Percentiles rank a stretch among this genome's conserved stretches.
Conservation (phyloP, 805 yeast genomes). For the Saccharomycopsis fermentans region DNA sequence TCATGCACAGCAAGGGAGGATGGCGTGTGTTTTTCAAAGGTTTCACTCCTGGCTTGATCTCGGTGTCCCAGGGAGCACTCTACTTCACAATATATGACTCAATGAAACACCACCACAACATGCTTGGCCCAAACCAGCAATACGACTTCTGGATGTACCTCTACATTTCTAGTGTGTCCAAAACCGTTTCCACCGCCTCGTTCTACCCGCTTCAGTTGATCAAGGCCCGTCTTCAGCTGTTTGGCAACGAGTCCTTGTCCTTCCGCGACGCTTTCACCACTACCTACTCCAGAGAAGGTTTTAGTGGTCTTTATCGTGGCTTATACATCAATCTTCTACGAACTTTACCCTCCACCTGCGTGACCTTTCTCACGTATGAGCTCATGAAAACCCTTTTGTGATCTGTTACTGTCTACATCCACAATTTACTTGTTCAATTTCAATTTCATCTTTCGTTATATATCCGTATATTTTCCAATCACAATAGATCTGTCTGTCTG, state of each 20-base stretch:
- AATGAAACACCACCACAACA: slow-evolving; percentile 36
- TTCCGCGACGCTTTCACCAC: neutral
- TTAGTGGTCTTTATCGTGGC: slow-evolving; percentile 74
- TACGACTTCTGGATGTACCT: slow-evolving; percentile 50
- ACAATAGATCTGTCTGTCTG: too few species aligned
- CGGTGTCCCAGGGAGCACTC: slow-evolving; percentile 81
- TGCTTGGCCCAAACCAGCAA: slow-evolving; percentile 12
- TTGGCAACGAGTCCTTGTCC: neutral
- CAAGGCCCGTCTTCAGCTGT: slow-evolving; percentile 57
- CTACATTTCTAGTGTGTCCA: slow-evolving; percentile 56
- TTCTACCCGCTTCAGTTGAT: slow-evolving; percentile 83
- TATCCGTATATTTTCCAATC: too few species aligned
- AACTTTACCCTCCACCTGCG: slow-evolving; percentile 87
- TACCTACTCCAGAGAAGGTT: slow-evolving; percentile 35
- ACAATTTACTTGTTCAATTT: too few species aligned
- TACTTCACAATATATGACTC: slow-evolving; percentile 83
- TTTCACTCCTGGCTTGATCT: slow-evolving; percentile 60
- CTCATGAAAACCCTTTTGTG: slow-evolving; percentile 29
- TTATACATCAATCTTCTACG: slow-evolving; percentile 65
- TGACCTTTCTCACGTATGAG: slow-evolving; percentile 84
- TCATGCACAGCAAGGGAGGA: slow-evolving; percentile 45
- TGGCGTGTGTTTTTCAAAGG: slow-evolving; percentile 61
- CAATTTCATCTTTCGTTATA: too few species aligned
- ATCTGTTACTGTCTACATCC: too few species aligned
- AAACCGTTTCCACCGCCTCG: slow-evolving; percentile 52